Percentiles rank a stretch among this genome's conserved stretches.
Conservation (phyloP, 352 stramenopile species). For the Globisporangium lucens region DNA sequence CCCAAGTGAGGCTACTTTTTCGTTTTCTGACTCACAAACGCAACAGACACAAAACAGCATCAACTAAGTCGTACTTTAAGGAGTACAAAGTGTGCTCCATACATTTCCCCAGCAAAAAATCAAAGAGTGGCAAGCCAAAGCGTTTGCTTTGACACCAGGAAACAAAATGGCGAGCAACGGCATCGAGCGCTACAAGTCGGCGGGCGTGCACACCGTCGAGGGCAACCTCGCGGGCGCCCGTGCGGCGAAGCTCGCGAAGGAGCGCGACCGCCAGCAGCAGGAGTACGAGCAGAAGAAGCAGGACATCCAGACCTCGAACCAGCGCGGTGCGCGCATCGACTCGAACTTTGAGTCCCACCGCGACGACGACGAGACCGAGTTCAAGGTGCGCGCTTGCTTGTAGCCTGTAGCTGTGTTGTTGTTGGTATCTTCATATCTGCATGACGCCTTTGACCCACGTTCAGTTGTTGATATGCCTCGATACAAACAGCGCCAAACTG, state of each 20-base stretch:
- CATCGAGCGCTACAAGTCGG: constrained; percentile 76
- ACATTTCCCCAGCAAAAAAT: constrained; percentile 4
- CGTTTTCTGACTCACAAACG: constrained; percentile 5
- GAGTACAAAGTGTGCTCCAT: constrained; percentile 4
- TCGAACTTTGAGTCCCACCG: constrained; percentile 87
- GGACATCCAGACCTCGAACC: constrained; percentile 83
- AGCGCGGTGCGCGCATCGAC: constrained; percentile 86
- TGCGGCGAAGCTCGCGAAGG: constrained; percentile 88
- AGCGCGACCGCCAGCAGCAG: constrained; percentile 91
- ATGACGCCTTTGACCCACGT: not conserved
- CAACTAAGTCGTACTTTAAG: constrained; percentile 27
- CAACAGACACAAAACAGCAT: not conserved
- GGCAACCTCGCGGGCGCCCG: constrained; percentile 92
- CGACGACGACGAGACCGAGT: constrained; percentile 82
- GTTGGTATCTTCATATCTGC: not conserved
- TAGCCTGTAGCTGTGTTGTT: not conserved
- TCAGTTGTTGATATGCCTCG: not conserved
- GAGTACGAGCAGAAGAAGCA: constrained; percentile 93
- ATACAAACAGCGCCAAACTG: constrained; percentile 61
- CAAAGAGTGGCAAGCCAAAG: not conserved
- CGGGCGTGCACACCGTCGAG: constrained; percentile 96
- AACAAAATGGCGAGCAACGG: constrained; percentile 37
- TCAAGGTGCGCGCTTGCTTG: constrained; percentile 55
- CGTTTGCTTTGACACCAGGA: not conserved
- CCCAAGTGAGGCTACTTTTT: not conserved